These are phyloP conservation scores for Rhynchosporium agropyri DNA, from an alignment of 2,329 filamentous ascomycete genomes.

Conservation along the genomic window DNA sequence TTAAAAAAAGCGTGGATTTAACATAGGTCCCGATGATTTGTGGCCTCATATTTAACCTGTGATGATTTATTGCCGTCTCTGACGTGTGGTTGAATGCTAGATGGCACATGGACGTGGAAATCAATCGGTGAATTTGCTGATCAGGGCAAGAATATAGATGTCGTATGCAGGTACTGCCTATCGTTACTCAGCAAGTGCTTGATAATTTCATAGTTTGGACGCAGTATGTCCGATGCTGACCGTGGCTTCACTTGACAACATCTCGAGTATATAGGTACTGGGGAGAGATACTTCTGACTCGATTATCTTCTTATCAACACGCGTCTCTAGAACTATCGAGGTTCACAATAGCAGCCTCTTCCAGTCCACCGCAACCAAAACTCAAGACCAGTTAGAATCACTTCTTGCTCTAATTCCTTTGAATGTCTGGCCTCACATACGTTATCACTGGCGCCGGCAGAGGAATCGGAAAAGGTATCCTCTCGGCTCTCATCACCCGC, in stretches of 20 bases:
- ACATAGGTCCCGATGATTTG: no score
- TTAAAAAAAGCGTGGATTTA: no score
- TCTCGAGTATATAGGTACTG: not conserved
- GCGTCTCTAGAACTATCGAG: no score
- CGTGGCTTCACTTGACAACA: not conserved
- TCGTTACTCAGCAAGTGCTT: constrained; percentile 4
- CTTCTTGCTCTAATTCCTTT: not conserved
- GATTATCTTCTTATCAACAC: not conserved
- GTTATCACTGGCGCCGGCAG: constrained; percentile 33
- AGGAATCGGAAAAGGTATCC: constrained; percentile 42
- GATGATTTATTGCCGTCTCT: no score
- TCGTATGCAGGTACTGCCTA: not conserved
- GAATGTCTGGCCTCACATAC: constrained; percentile 52
- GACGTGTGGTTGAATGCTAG: no score
- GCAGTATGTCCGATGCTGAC: constrained; percentile 9
- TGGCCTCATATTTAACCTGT: no score
- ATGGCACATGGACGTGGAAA: no score
- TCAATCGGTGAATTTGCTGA: not conserved
- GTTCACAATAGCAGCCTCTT: not conserved
- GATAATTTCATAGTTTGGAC: not conserved
- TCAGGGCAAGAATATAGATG: not conserved
- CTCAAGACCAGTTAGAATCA: not conserved
- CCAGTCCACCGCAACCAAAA: not conserved
- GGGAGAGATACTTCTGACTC: not conserved
- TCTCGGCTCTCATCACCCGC: constrained; percentile 41